These are phyloP conservation scores for Fermentozyma sake DNA, from an alignment of 1,139 yeast genomes.

Conservation along the genomic window DNA sequence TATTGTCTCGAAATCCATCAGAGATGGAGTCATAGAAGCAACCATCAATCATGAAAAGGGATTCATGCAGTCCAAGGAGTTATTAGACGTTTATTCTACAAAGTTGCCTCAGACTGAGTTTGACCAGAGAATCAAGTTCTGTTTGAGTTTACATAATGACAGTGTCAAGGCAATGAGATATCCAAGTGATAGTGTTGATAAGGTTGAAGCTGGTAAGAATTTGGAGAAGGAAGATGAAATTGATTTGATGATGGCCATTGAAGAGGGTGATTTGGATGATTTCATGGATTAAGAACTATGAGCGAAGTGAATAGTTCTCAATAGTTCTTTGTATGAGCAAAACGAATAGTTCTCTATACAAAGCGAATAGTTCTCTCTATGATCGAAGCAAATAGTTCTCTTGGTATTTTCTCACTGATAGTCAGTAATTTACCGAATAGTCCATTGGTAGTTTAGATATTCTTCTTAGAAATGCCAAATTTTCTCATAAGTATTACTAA, in stretches of 20 bases:
- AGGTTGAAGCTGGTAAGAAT: slow-evolving; percentile 18
- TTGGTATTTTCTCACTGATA: too few species aligned
- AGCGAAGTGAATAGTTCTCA: too few species aligned
- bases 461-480: too few species aligned
- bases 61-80: slow-evolving; percentile 85
- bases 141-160: slow-evolving; percentile 86
- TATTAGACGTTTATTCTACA: slow-evolving; percentile 83
- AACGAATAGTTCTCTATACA: too few species aligned
- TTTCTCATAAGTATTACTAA: too few species aligned
- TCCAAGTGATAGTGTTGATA: slow-evolving; percentile 45
- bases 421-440: too few species aligned
- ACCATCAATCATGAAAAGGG: slow-evolving; percentile 88
- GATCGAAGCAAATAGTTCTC: too few species aligned
- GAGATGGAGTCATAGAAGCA: slow-evolving; percentile 98
- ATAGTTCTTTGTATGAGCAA: not conserved
- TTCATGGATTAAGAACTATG: slow-evolving; percentile 40
- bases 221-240: slow-evolving; percentile 37
- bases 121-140: slow-evolving; percentile 91
- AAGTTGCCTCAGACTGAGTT: slow-evolving; percentile 81
- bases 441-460: too few species aligned
- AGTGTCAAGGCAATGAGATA: slow-evolving; percentile 95
- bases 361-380: too few species aligned
- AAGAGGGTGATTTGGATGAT: slow-evolving; percentile 49
- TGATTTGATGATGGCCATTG: slow-evolving; percentile 44
- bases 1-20: slow-evolving; percentile 91